phyloP scores from a whole-genome alignment of 495 filamentous ascomycete genomes.

The Cladorrhinum samala region DNA sequence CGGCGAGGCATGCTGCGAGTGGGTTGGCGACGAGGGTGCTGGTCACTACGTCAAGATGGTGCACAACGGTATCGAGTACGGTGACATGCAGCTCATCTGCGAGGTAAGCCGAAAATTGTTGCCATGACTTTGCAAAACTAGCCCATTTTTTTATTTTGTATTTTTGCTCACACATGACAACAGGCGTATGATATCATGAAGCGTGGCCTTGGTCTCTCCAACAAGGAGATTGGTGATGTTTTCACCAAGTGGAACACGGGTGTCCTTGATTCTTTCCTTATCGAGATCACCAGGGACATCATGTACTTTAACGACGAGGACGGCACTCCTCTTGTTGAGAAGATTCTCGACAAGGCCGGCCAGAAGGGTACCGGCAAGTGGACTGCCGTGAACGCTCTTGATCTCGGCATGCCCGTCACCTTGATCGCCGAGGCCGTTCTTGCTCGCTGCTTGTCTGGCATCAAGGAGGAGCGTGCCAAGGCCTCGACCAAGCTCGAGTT shows the following conservation, averaged over 20 bases:
- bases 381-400: slow-evolving; percentile 98
- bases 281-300: slow-evolving; percentile 97
- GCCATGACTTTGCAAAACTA: too few species aligned
- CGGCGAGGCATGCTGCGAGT: slow-evolving; percentile 95
- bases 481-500: slow-evolving; percentile 70
- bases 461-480: slow-evolving; percentile 88
- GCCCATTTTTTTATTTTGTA: too few species aligned
- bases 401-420: slow-evolving; percentile 98
- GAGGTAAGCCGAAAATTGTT: slow-evolving; percentile 56
- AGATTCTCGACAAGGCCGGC: slow-evolving; percentile 97
- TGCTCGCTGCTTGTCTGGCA: slow-evolving; percentile 82
- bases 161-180: slow-evolving; percentile 13
- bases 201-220: slow-evolving; percentile 76
- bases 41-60: slow-evolving; percentile 99
- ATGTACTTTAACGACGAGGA: slow-evolving; percentile 96
- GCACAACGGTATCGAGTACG: slow-evolving; percentile 99
- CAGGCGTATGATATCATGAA: slow-evolving; percentile 99
- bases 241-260: slow-evolving; percentile 97
- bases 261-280: slow-evolving; percentile 97
- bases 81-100: slow-evolving; percentile 99
- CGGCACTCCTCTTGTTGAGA: slow-evolving; percentile 83
- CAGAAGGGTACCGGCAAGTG: slow-evolving; percentile 99
- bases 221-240: slow-evolving; percentile 92
- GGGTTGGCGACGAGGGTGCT: slow-evolving; percentile 98
- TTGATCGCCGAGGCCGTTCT: slow-evolving; percentile 97